Evolutionary conservation across 371 early-diverging fungal genomes (phyloP), one percentile per base, ranked within the genome.

Genomic region (Zychaea mexicana): DNA sequence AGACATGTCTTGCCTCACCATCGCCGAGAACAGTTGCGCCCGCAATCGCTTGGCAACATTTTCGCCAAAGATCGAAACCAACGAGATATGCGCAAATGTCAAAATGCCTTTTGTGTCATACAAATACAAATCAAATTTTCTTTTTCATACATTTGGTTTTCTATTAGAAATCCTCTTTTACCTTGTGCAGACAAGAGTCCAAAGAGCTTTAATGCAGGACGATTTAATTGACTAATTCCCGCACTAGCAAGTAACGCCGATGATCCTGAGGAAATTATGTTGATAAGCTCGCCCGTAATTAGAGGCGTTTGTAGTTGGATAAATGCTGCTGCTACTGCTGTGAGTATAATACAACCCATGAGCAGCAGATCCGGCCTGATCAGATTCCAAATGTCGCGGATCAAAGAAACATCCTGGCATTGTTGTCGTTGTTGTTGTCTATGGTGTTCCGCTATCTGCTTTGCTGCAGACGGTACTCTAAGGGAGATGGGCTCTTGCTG

Each of bases 1-100:
- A 9, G 80, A 76, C 67, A 92, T 83, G 62, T 92, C 92, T 68
- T 91, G 90, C 54, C 55, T 61, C 36, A 94, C 65, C 30, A 93
- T 82, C 32, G 87, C 68, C 0, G 62, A 38, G 57, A 87, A 88
- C 19, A 92, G 74, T 33, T 83, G 70, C 6, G 65, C 54, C 10
- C 87, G 79, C 57, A 92, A 67, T 8, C 92, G 78, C 55, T 70
- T 66, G 9, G 89, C 83, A 0, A 93, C 71, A 33, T 83, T 85
- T 66, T 93, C 94, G 31, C 93, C 93, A 60, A 93, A 81, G 4
- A 78, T 65, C 3, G 92, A 76, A 17, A 93, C 92, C 49, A 93
- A 78, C 15, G 88, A 66, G 28, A 93, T 90, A 70, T 93, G 90
- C 4, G 83, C 76, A 70, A 85, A 88, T 8, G 94, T 92, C 64